Conservation (phyloP, 805 yeast species). For the Dipodascus albidus region DNA sequence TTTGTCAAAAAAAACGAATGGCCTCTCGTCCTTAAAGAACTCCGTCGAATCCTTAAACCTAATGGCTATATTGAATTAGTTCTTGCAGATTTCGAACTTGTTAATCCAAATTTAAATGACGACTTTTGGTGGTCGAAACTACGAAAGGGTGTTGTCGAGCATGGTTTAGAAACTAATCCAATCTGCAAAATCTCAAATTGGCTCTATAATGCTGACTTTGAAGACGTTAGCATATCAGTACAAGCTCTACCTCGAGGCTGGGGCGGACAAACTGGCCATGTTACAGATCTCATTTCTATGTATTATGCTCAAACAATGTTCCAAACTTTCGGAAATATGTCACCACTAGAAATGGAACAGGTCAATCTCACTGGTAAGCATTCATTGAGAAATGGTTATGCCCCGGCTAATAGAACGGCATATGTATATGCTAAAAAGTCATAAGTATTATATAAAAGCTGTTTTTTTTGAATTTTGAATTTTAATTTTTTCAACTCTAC, state of each 20-base stretch:
- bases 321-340: conserved; percentile 25
- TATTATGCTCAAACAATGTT: conserved; percentile 20
- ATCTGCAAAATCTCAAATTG: conserved; percentile 8
- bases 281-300: conserved; percentile 20
- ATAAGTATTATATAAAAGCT: too few relatives aligned
- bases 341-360: conserved; percentile 12
- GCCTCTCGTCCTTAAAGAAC: conserved; percentile 18
- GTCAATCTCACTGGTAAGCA: conserved; percentile 5
- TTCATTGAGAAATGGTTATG: conserved; percentile 6
- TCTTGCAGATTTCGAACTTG: conserved; percentile 16
- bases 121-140: conserved; percentile 10
- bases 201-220: conserved; percentile 17
- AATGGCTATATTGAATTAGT: conserved; percentile 23
- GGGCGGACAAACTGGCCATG: conserved; percentile 23
- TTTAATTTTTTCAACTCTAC: neutral
- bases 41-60: conserved; percentile 22
- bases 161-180: conserved; percentile 13
- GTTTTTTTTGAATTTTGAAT: neutral
- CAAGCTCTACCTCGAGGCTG: conserved; percentile 23
- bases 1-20: conserved; percentile 16
- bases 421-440: conserved; percentile 14
- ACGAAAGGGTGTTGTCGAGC: conserved; percentile 9
- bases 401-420: conserved; percentile 8
- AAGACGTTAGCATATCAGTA: conserved; percentile 16
- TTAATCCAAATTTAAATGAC: conserved; percentile 13